Evolutionary conservation across 2,329 filamentous ascomycete species (phyloP).

Genomic region (Cladobotryum mycophilum): DNA sequence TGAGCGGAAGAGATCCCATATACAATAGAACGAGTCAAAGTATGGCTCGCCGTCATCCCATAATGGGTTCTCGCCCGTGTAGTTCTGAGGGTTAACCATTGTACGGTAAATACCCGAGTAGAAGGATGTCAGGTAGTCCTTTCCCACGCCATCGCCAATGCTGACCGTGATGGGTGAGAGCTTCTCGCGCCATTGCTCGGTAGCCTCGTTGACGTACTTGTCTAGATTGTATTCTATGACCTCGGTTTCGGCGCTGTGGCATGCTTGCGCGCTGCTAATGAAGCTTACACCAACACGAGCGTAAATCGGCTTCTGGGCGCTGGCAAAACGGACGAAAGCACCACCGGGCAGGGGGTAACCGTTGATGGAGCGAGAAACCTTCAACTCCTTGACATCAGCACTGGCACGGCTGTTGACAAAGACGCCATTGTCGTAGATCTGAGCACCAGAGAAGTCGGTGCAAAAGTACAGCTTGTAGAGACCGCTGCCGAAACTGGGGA

Average conservation of each 20-base stretch:
- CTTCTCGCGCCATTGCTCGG: conserved; percentile 55
- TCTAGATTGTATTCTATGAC: conserved; percentile 64
- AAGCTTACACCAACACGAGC: conserved; percentile 65
- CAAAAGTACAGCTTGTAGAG: conserved; percentile 58
- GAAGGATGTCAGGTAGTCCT: conserved; percentile 54
- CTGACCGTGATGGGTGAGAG: conserved; percentile 52
- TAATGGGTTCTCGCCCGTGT: conserved; percentile 64
- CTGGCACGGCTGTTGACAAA: conserved; percentile 53
- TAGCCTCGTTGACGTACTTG: conserved; percentile 43
- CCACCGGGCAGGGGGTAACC: conserved; percentile 53
- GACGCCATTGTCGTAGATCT: conserved; percentile 53
- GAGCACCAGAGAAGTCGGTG: conserved; percentile 57
- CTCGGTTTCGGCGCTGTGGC: conserved; percentile 60
- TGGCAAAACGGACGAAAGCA: conserved; percentile 57
- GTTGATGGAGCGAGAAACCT: conserved; percentile 44
- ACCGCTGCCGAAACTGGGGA: conserved; percentile 59
- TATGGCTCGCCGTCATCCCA: conserved; percentile 64
- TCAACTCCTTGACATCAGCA: conserved; percentile 39
- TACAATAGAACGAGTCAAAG: conserved; percentile 71
- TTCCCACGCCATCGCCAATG: conserved; percentile 40
- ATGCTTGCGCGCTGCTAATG: conserved; percentile 60
- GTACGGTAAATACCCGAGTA: conserved; percentile 69
- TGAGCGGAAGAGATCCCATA: conserved; percentile 66
- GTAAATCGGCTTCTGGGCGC: conserved; percentile 44
- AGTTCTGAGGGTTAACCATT: conserved; percentile 67